These are phyloP conservation scores for Aureobasidium sp. DNA, from an alignment of 2,329 filamentous ascomycete genomes.

Conservation along the genomic window DNA sequence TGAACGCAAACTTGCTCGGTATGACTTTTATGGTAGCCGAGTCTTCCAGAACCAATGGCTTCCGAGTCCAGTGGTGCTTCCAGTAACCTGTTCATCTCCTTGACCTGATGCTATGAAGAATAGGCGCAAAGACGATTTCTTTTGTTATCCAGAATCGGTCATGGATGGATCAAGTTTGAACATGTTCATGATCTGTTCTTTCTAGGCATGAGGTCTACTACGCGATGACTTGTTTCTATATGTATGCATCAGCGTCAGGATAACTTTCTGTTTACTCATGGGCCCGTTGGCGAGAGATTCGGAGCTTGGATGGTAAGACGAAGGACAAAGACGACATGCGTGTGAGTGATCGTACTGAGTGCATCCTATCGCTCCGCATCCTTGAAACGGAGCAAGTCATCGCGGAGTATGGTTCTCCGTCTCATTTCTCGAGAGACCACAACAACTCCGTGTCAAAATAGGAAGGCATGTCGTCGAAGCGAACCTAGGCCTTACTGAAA, in stretches of 20 bases:
- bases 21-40: neutral
- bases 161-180: too few species aligned
- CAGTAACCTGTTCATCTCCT: neutral
- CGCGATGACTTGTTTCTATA: too few species aligned
- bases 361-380: neutral
- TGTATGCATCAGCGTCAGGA: too few species aligned
- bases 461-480: neutral
- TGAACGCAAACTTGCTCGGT: neutral
- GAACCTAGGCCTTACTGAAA: neutral
- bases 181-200: too few species aligned
- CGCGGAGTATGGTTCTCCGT: neutral
- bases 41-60: too few species aligned
- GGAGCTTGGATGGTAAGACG: neutral
- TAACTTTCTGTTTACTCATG: neutral
- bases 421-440: neutral
- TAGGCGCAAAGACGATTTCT: neutral
- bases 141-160: neutral
- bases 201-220: too few species aligned
- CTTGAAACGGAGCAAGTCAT: neutral
- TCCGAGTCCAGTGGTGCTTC: neutral
- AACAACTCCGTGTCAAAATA: neutral
- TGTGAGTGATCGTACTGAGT: too few species aligned
- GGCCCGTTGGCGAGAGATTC: neutral
- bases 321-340: neutral
- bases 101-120: neutral